Evolutionary conservation across 768 basidiomycete genomes (phyloP), one percentile per base, ranked within the genome.

Genomic region (Lactarius indigo): DNA sequence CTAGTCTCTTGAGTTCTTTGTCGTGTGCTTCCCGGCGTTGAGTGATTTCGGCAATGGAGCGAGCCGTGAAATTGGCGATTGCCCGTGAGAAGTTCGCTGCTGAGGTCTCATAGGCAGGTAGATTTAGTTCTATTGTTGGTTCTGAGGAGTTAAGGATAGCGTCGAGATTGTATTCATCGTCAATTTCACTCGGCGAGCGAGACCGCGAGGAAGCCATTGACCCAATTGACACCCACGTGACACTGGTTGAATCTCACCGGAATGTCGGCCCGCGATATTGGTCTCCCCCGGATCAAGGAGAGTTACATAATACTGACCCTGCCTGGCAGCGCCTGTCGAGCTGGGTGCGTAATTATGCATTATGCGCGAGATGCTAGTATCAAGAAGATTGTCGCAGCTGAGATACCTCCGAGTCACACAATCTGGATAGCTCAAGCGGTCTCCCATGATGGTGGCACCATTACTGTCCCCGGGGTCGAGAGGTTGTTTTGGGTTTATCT

Each of bases 341-440:
- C 31, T n/a, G n/a, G n/a, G n/a, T 64, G 12, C 42, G 59, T 6
- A 44, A 50, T 17, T 35, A 37, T n/a, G n/a, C n/a, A n/a, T n/a
- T n/a, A n/a, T 20, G 59, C 64, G 15, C 52, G 35, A 23, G 17
- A 42, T 17, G 35, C n/a, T 26, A 5, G 44, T 10, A 41, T 60
- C 57, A 60, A 59, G 35, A 55, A 60, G 33, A 56, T 65, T 42
- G 58, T 60, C 35, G 17, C n/a, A n/a, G n/a, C 52, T n/a, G 30
- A 26, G 23, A 65, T 52, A n/a, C 44, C 39, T 23, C 18, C n/a
- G n/a, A n/a, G 44, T 13, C n/a, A n/a, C n/a, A 63, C 17, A 44
- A 20, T n/a, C 6, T 59, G 37, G 59, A 47, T 30, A 31, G 13
- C 37, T 6, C 26, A 35, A 18, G 42, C 55, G 5, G 37, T 55